phyloP scores from a whole-genome alignment of 495 filamentous ascomycete species.

The Xylaria sp. region DNA sequence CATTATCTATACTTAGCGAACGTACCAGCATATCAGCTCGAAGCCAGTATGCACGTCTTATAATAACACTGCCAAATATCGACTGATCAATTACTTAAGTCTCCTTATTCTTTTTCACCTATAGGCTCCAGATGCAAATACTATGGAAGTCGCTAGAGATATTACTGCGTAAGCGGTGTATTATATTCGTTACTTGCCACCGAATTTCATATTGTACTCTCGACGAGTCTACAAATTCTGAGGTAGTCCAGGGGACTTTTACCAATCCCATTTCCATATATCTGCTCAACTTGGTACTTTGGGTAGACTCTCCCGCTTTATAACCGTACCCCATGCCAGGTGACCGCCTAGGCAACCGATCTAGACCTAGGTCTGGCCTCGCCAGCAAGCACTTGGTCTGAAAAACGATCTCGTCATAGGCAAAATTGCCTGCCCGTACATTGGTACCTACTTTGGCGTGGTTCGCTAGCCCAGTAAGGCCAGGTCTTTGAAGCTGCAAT shows the following conservation, averaged over 20 bases:
- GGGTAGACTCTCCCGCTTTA: too few species aligned
- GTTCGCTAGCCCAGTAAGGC: not conserved
- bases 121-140: not conserved
- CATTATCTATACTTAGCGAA: not conserved
- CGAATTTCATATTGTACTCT: not conserved
- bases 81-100: not conserved
- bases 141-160: too few species aligned
- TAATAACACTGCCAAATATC: not conserved
- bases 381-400: not conserved
- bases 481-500: slow-evolving; percentile 15
- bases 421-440: not conserved
- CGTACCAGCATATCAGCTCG: not conserved
- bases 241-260: not conserved
- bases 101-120: not conserved
- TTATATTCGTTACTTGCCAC: not conserved
- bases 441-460: not conserved
- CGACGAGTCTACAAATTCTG: not conserved
- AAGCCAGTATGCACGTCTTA: not conserved
- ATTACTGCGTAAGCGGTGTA: too few species aligned
- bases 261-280: too few species aligned
- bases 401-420: slow-evolving; percentile 5
- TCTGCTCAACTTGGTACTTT: not conserved
- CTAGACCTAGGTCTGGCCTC: slow-evolving; percentile 19
- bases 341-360: not conserved
- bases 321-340: not conserved